Base-by-base conservation (phyloP, 2,329 filamentous ascomycete species). In the Tricladium varicosporioides region DNA sequence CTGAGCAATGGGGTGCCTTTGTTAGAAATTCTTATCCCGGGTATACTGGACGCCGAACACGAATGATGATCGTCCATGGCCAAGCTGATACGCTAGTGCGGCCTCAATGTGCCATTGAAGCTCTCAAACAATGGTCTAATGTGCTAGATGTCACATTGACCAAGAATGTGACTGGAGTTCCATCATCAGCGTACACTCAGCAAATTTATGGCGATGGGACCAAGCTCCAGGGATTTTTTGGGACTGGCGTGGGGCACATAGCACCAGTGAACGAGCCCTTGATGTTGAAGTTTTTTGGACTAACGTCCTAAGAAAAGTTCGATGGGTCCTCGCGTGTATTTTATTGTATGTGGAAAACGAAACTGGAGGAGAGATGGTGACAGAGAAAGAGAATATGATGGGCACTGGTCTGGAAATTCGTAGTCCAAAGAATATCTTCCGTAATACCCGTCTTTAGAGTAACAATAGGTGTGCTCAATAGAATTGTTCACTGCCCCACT, bases 1-100 rank as follows among this genome's bases (percentile, higher is more conserved):
- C 76, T 2, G 68, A 75, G 58, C 71, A 77, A 56, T 83, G 80
- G 80, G 76, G 76, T 11, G 71, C 73, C 54, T 70, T 75, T 33
- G 80, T 76, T 11, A 66, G 70, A 18, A 69, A 70, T 54, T 74
- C 75, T 18, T 71, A 71, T 57, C 64, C 70, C 0, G 67, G 67
- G 1, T 72, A 72, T 70, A 74, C 60, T 66, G 69, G 63, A 4
- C 32, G 50, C 1, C 47, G 58, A 9, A 16, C 58, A n/a, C 43
- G 53, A 16, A 52, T 60, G 48, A 48, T 52, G 51, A 51, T 53
- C 15, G 15, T 68, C 58, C 72, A 74, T 64, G 70, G 71, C 15
- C 61, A 69, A 15, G 66, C 72, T n/a, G 74, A 77, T 60, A 67
- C 56, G 51, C 71, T 69, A 5, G 70, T 76, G 36, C 65, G 64